Conservation (phyloP, 495 filamentous ascomycete genomes). For the Talaromyces thailandensis region DNA sequence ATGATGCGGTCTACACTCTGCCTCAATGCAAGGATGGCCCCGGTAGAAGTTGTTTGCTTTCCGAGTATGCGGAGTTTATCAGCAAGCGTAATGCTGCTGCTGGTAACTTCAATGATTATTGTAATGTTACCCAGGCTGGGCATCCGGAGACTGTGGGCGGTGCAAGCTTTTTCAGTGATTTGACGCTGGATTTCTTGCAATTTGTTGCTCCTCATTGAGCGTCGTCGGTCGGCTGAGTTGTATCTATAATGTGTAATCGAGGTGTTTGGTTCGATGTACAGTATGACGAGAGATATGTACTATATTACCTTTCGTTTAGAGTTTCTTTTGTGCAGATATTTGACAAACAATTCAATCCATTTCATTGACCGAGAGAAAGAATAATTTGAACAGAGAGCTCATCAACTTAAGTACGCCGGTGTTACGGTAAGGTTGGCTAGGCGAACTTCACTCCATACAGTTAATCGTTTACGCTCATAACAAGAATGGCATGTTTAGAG, state of each 20-base stretch:
- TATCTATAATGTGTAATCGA: neutral
- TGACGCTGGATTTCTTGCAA: slow-evolving; percentile 26
- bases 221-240: neutral
- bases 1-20: slow-evolving; percentile 45
- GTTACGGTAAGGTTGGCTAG: too few species aligned
- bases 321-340: neutral
- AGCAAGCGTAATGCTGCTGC: slow-evolving; percentile 26
- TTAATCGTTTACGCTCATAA: too few species aligned
- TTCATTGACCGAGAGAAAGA: neutral
- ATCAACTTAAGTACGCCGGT: too few species aligned
- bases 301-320: neutral
- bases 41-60: slow-evolving; percentile 34
- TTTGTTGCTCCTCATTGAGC: slow-evolving; percentile 18
- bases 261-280: neutral
- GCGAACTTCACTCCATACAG: too few species aligned
- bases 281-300: neutral
- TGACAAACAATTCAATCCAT: neutral
- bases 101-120: slow-evolving; percentile 35
- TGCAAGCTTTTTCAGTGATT: slow-evolving; percentile 38
- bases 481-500: neutral
- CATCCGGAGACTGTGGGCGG: slow-evolving; percentile 26
- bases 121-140: slow-evolving; percentile 28
- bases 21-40: slow-evolving; percentile 36
- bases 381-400: too few species aligned
- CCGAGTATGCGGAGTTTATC: slow-evolving; percentile 35